Evolutionary conservation across 345 rosid species (phyloP).

Genomic region (Triadica sebifera): DNA sequence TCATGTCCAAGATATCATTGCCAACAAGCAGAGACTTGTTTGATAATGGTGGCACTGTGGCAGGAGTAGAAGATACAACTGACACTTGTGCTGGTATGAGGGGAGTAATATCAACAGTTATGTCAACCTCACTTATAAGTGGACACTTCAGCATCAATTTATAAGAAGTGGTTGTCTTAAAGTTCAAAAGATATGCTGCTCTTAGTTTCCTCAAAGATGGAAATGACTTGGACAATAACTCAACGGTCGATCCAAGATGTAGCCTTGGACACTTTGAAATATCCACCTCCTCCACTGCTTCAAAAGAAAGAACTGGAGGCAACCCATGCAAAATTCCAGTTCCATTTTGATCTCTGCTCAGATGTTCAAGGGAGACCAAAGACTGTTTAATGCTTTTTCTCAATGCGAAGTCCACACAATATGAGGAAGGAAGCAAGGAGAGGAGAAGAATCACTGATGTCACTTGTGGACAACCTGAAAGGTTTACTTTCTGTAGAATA

Average conservation of each 20-base stretch:
- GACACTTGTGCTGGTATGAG: constrained; percentile 41
- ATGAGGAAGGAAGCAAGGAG: constrained; percentile 46
- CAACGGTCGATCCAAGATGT: constrained; percentile 46
- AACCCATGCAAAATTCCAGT: constrained; percentile 19
- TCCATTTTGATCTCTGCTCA: constrained; percentile 28
- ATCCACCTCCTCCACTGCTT: constrained; percentile 56
- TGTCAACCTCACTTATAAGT: constrained; percentile 56
- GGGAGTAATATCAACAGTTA: constrained; percentile 61
- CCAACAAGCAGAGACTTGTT: constrained; percentile 25
- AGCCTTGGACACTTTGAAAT: constrained; percentile 66
- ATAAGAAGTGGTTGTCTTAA: constrained; percentile 37
- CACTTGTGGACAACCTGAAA: constrained; percentile 66
- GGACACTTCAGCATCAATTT: constrained; percentile 47
- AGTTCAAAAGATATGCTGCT: constrained; percentile 72
- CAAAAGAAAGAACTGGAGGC: constrained; percentile 43
- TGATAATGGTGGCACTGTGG: constrained; percentile 22
- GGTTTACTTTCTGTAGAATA: constrained; percentile 53
- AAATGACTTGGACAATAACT: constrained; percentile 59
- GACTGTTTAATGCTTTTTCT: constrained; percentile 32
- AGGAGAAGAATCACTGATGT: constrained; percentile 45
- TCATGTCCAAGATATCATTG: constrained; percentile 13
- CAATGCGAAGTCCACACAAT: constrained; percentile 23
- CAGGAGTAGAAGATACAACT: constrained; percentile 40
- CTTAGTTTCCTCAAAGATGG: constrained; percentile 61
- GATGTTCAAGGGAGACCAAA: constrained; percentile 28